Conservation (phyloP, 179 eudicot species). For the Heliamphora pulchella region DNA sequence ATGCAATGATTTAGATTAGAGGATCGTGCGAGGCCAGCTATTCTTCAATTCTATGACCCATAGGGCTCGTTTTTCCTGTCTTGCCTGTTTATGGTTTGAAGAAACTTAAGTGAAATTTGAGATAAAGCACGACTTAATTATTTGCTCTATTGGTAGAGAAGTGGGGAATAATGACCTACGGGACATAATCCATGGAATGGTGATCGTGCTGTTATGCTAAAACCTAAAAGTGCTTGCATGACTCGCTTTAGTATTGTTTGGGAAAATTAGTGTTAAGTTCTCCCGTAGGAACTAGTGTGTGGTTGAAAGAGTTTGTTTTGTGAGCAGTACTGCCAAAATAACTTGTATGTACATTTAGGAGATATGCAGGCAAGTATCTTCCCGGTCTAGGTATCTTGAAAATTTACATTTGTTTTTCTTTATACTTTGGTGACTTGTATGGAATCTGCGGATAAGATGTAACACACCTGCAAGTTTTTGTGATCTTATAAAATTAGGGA, state of each 20-base stretch:
- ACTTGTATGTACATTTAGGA: neutral
- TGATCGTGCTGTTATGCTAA: too few species aligned
- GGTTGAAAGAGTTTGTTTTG: neutral
- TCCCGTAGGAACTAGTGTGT: neutral
- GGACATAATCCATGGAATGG: too few species aligned
- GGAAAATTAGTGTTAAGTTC: neutral
- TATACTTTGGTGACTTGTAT: neutral
- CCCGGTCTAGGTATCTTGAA: neutral
- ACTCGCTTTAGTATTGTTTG: neutral
- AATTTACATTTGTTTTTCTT: neutral
- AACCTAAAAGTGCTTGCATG: neutral
- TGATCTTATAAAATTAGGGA: too few species aligned
- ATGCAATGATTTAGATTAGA: neutral
- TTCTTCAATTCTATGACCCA: neutral
- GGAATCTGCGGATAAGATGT: neutral
- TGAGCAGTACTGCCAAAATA: neutral
- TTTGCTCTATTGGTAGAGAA: too few species aligned
- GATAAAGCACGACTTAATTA: too few species aligned
- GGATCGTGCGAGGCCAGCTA: neutral
- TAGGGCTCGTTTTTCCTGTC: neutral
- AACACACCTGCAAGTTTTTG: too few species aligned
- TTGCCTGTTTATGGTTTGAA: too few species aligned
- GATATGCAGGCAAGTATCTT: too few species aligned
- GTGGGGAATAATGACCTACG: too few species aligned
- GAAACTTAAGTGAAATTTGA: too few species aligned